Evolutionary conservation across 2,329 filamentous ascomycete genomes (phyloP), one percentile per base, ranked within the genome.

Genomic region (Botrytis fabae): DNA sequence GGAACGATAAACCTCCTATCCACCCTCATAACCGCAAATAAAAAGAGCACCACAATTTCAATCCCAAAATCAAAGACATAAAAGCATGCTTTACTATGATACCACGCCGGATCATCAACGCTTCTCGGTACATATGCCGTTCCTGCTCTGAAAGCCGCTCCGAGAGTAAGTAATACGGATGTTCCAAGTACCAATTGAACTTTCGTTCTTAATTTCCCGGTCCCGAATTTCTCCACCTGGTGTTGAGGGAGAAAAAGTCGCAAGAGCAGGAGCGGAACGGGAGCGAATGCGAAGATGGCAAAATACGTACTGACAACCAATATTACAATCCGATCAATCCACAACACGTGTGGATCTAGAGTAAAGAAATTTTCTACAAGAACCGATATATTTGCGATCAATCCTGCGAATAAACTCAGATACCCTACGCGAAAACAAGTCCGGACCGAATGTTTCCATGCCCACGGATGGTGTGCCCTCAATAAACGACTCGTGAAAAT

Each of bases 61-160:
- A 94, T 85, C n/a, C 83, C 84, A 79, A 92, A 96, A 83, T 93
- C 92, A 83, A 95, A 93, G 78, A 89, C 83, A 83, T 95, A 97
- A 84, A 93, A 97, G 77, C 87, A 88, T 1, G 89, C 87, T 80
- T 91, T 92, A 79, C 83, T 84, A 78, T 93, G 87, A 46, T 77
- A 74, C 60, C 71, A 73, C 0, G 70, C 73, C 7, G 76, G 74
- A 16, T 64, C 46, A 16, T 74, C 42, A 7, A 46, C 61, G 1
- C 9, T 2, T 40, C 61, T 42, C 2, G 61, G n/a, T 38, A 69
- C 42, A 35, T 74, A 73, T 80, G 90, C 95, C 85, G 89, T 91
- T 2, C 90, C 90, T 1, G 92, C 89, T 28, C 75, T 60, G 28
- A 76, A 73, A 28, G 72, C 40, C 4, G 93, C 92, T 32, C 92